These are phyloP conservation scores for Pythium vanterpoolii DNA, from an alignment of 352 stramenopile genomes.

Conservation along the genomic window DNA sequence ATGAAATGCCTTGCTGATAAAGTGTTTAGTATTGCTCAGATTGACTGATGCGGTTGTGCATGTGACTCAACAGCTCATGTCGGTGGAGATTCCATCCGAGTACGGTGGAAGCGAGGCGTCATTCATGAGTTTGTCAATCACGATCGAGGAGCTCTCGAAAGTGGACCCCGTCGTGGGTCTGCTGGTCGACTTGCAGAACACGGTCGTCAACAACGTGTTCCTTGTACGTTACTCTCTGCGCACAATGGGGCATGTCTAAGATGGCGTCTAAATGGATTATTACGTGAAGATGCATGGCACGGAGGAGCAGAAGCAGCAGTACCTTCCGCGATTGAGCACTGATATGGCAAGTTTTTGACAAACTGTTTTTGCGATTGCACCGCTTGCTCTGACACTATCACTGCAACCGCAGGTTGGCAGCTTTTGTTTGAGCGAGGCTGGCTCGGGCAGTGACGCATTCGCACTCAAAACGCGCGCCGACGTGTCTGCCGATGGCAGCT, in stretches of 20 bases:
- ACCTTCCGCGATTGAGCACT: conserved; percentile 75
- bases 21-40: neutral
- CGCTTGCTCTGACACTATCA: neutral
- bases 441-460: conserved; percentile 95
- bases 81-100: conserved; percentile 94
- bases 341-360: conserved; percentile 49
- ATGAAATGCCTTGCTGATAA: conserved; percentile 1
- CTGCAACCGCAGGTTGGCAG: conserved; percentile 77
- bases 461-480: conserved; percentile 92
- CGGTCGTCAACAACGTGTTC: conserved; percentile 95
- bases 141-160: conserved; percentile 96
- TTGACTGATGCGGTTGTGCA: neutral
- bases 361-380: neutral
- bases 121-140: conserved; percentile 94
- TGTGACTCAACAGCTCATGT: conserved; percentile 72
- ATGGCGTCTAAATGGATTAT: neutral
- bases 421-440: conserved; percentile 95
- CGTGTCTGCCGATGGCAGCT: conserved; percentile 84
- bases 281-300: conserved; percentile 52
- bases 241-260: neutral
- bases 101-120: conserved; percentile 91
- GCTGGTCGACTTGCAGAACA: conserved; percentile 95
- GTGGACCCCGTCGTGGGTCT: conserved; percentile 94
- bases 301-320: conserved; percentile 85
- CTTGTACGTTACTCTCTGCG: conserved; percentile 34